Percentiles rank a stretch among this genome's conserved stretches.
Evolutionary conservation across 176 grass and related monocot genomes (phyloP).

Genomic region (Cocos nucifera): DNA sequence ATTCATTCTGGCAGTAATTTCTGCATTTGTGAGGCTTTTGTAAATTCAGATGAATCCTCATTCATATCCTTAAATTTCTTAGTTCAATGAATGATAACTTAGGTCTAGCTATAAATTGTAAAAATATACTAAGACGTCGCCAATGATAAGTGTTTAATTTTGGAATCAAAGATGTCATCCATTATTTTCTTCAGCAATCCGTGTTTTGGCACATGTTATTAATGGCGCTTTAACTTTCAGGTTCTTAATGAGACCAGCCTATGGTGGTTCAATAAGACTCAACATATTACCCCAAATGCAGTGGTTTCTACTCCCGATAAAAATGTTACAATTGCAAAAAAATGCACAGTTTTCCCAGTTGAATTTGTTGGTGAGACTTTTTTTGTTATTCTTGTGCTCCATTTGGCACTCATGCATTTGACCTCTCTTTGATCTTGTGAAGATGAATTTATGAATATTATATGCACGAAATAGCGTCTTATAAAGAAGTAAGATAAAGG

Average conservation of each 20-base stretch:
- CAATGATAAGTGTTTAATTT: no score
- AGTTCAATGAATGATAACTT: no score
- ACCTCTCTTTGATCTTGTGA: no score
- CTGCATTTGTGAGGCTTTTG: no score
- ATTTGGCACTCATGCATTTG: background rate
- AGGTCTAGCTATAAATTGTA: no score
- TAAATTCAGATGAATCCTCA: no score
- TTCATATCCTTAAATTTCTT: no score
- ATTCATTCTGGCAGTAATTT: no score
- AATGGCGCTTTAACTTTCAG: constrained; percentile 29
- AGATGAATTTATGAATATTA: no score
- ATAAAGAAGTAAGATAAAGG: no score
- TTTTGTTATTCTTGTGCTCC: constrained; percentile 2
- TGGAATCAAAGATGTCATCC: background rate
- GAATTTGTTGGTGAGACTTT: constrained; percentile 91
- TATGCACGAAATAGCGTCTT: no score
- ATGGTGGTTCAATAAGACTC: constrained; percentile 84
- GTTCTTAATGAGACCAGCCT: constrained; percentile 92
- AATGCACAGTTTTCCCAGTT: constrained; percentile 87
- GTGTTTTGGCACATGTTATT: background rate
- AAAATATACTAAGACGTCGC: no score
- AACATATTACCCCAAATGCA: constrained; percentile 88
- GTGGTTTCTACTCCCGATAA: constrained; percentile 79
- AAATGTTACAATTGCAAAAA: constrained; percentile 93
- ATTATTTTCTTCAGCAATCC: background rate